Evolutionary conservation across 2,329 filamentous ascomycete species (phyloP), one percentile per base, ranked within the genome.

Genomic region (Fusarium lyarnte): DNA sequence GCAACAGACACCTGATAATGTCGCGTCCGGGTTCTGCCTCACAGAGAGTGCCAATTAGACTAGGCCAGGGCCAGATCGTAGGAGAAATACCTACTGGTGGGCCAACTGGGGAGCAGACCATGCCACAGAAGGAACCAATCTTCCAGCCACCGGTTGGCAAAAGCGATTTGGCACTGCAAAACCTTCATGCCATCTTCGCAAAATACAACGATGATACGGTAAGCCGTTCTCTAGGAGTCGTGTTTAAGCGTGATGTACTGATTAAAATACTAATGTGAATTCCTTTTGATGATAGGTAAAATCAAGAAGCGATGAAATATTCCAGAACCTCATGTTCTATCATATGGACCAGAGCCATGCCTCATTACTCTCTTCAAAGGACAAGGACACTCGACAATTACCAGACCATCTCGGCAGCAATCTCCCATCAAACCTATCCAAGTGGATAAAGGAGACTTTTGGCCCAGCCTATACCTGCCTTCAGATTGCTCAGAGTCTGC

Each of bases 161-260:
- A 13, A 8, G 36, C 19, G 3, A 39, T 21, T 21, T 39, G 36
- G 36, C 6, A 39, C 12, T 39, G 11, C 11, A 39, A 12, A 39
- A 1, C 10, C 36, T 39, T 10, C 19, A 39, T 39, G 11, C 36
- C 36, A 39, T 39, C 12, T 13, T 39, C 19, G 36, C 8, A 39
- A 21, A 39, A 12, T 39, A 39, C 3, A 39, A 39, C 19, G 36
- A 39, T 13, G 19, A 39, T 39, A 21, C 36, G 7, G 36, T 39
- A 21, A 5, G 11, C 1, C 1, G 13, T 13, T 21, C 11, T 6
- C 1, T 21, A 13, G 3, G 6, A 10, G 11, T 4, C 31, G 12
- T 31, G 13, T 31, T 31, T 13, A 31, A 31, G 31, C 31, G 11
- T 31, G 11, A 11, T 5, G 11, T 31, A 12, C 11, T 13, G 31